Evolutionary conservation across 1,139 yeast species (phyloP), one percentile per base, ranked within the genome.

Genomic region (Scheffersomyces titani): DNA sequence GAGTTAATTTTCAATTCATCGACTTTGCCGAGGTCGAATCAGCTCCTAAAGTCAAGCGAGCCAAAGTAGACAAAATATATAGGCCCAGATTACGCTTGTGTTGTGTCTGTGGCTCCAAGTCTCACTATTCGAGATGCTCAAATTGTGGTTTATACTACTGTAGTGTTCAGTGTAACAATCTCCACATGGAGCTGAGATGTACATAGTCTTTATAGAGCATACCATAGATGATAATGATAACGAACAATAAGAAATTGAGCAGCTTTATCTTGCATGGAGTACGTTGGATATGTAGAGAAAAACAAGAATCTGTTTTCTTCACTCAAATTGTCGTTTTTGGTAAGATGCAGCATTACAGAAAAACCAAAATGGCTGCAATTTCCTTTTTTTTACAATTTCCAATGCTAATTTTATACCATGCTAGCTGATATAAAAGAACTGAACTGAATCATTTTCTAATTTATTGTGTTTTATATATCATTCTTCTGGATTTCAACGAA

Each of bases 181-280:
- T 77, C 7, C 83, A 80, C 59, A 75, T 70, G 54, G 82, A 78
- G 61, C 80, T 76, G 75, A 72, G 83, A 60, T 80, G 84, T 63
- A 64, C 64, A 21, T 76, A 65, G 62, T 4, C 22, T 19, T 19
- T 30, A 11, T 30, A 30, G 16, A 11, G 40, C 51, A 40, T 44
- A 19, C 48, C 20, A 40, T 46, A 36, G 30, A n/a, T 30, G 30
- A 19, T 48, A 19, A 45, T 45, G 19, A 45, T 45, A 45, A 45
- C 16, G 48, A 19, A 22, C 7, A 11, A 46, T n/a, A 13, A 46
- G 20, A 13, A 46, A 22, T 46, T 11, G 11, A 19, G 24, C 19
- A 22, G 6, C 51, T 13, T 6, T 48, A 48, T 21, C 21, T 49
- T 22, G 1, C 6, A 20, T 47, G 19, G 51, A 21, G 51, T 20